Evolutionary conservation across 306 rosid genomes (phyloP), one percentile per base, ranked within the genome.

Genomic region (Luffa acutangula): DNA sequence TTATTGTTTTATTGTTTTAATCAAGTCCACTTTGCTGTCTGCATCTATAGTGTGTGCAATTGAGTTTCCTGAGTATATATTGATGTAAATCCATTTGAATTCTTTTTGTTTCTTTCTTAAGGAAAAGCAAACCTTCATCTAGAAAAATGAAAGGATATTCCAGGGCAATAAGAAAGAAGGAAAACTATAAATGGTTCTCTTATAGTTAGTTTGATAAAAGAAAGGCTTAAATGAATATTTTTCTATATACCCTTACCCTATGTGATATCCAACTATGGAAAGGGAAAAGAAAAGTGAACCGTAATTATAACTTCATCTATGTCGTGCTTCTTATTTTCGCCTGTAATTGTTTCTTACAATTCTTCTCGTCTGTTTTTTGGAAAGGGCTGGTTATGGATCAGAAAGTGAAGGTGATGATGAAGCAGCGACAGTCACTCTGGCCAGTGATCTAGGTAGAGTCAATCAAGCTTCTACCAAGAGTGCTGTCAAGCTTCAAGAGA

Each of bases 331-430:
- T 76, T 7, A 51, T 63, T 3, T 60, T 45, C 7, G 10, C 37
- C 49, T 59, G 42, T 21, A n/a, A 48, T 71, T 69, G 62, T 51
- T 78, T 83, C 80, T 33, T 33, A 52, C 39, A 14, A 52, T 1
- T 33, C 1, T 52, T 62, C 9, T 59, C 73, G 69, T 77, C 11
- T 81, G 79, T 81, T 70, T 51, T 79, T 83, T 76, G 49, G 49
- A 73, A 80, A 95, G 99, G 89, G 98, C 89, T 80, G 97, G 97
- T 13, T 95, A 93, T 87, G 99, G 94, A 76, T 95, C 98, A 67
- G 99, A 95, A 86, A 95, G 98, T 83, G 99, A 95, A 87, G 96
- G 85, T 51, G 99, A 95, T 57, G 99, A 93, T 7, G 99, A 95
- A 84, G 98, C 97, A 73, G 97, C 97, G 25, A 90, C 91, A 4